Base-by-base conservation (phyloP, 1,284 basidiomycete species). In the Papiliotrema fonsecae region DNA sequence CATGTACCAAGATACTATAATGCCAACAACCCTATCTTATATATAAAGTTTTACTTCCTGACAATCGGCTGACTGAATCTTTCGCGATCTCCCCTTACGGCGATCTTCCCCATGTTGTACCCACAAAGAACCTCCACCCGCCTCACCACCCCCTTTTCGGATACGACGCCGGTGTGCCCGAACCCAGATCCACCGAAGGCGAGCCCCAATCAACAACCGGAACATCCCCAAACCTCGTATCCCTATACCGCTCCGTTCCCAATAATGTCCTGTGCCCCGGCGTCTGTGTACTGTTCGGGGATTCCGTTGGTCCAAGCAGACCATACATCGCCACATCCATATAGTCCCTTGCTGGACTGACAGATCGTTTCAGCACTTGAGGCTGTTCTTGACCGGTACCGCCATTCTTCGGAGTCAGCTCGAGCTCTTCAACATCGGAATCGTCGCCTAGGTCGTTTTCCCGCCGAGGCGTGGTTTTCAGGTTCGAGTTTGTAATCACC, bases 201-300 rank as follows among this genome's bases (percentile, higher is more conserved):
- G 56, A 57, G 9, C 49, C 54, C 67, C 67, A 69, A 9, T 28
- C n/a, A 11, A 62, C 54, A 10, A 65, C 50, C 2, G 65, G 65
- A 22, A 69, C 56, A 54, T 71, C 69, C 3, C 64, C 69, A 50
- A 71, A 71, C 26, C 69, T 51, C 39, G 62, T 67, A 54, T 71
- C 69, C 30, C 64, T 56, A 51, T 69, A 71, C 18, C 63, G 48
- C 52, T 71, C 69, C 0, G 69, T 71, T 10, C 69, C 69, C 19
- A 71, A 46, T 53, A 71, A 47, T 1, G 69, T 71, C 30, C 69
- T 50, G 46, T 67, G 65, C 11, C 54, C 56, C 2, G 69, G 69
- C 0, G 66, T 69, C 1, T 51, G 51, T 7, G 58, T n/a, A 4
- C 41, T 55, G 32, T 51, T 51, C 0, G 59, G 49, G 9, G 56